Conservation (phyloP, 1,139 yeast species). For the Lodderomyces elongisporus region DNA sequence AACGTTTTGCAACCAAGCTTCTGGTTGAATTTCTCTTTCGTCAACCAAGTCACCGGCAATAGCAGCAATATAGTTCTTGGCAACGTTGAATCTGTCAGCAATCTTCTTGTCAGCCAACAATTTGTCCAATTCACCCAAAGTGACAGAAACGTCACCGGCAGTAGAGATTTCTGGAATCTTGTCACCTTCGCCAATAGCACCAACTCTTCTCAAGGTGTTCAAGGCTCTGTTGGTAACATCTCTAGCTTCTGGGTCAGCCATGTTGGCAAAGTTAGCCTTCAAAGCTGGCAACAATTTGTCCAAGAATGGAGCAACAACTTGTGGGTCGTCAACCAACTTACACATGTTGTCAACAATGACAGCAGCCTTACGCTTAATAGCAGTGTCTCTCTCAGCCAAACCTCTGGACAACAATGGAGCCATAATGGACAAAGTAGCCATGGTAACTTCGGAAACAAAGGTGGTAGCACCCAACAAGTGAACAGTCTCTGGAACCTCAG, state of each 20-base stretch:
- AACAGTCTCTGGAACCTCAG: constrained; percentile 97
- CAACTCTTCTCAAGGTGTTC: constrained; percentile 97
- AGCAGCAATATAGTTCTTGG: constrained; percentile 81
- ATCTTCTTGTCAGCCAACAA: constrained; percentile 67
- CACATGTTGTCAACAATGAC: constrained; percentile 99
- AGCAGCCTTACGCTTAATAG: constrained; percentile 99
- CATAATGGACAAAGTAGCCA: constrained; percentile 99
- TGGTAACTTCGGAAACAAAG: constrained; percentile 98
- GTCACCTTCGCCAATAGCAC: constrained; percentile 89
- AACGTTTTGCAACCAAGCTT: constrained; percentile 82
- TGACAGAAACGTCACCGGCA: constrained; percentile 93
- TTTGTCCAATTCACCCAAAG: constrained; percentile 74
- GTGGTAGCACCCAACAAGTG: constrained; percentile 99
- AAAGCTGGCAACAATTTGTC: constrained; percentile 92
- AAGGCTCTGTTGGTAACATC: constrained; percentile 96
- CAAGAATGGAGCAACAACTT: constrained; percentile 99
- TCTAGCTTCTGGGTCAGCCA: constrained; percentile 99
- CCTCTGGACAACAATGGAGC: constrained; percentile 98
- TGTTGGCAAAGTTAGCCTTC: constrained; percentile 87
- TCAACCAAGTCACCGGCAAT: constrained; percentile 99
- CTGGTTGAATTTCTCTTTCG: constrained; percentile 93
- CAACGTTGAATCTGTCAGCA: constrained; percentile 72
- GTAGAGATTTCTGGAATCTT: constrained; percentile 92
- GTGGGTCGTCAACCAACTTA: constrained; percentile 99
- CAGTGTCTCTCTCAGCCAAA: constrained; percentile 98